A percentile compares a stretch with the other conserved stretches of the same genome.
These are phyloP conservation scores for Cyberlindnera galapagoensis DNA, from an alignment of 805 yeast species.

Conservation along the genomic window DNA sequence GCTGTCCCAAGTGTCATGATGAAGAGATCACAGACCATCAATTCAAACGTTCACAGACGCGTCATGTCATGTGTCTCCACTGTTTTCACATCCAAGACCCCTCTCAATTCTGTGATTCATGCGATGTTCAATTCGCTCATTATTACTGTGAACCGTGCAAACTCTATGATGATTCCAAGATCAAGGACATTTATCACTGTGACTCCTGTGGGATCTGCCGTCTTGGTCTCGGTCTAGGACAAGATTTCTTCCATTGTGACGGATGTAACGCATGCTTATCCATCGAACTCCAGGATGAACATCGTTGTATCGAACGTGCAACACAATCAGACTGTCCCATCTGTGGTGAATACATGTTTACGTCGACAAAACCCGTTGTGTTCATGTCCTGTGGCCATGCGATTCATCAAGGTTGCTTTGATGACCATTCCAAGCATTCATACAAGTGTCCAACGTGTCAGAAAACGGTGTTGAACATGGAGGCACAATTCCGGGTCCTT, in stretches of 20 bases:
- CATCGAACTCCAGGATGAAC: slow-evolving; percentile 68
- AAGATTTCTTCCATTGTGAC: slow-evolving; percentile 88
- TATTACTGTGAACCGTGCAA: slow-evolving; percentile 77
- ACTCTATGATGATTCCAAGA: slow-evolving; percentile 74
- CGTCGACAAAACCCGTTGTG: slow-evolving; percentile 74
- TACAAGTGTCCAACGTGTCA: slow-evolving; percentile 92
- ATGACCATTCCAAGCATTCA: slow-evolving; percentile 72
- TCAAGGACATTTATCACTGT: slow-evolving; percentile 85
- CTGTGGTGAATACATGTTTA: slow-evolving; percentile 86
- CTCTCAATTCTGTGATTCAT: slow-evolving; percentile 56
- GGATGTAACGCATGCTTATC: slow-evolving; percentile 86
- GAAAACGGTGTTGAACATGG: slow-evolving; percentile 80
- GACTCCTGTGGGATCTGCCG: slow-evolving; percentile 91
- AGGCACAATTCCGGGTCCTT: slow-evolving; percentile 76
- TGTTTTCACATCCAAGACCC: slow-evolving; percentile 77
- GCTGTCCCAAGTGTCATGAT: slow-evolving; percentile 87
- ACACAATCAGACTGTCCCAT: slow-evolving; percentile 92
- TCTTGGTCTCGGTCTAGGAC: slow-evolving; percentile 79
- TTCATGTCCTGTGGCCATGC: slow-evolving; percentile 95
- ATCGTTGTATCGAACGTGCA: slow-evolving; percentile 78
- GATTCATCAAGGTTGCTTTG: slow-evolving; percentile 80
- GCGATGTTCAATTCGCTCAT: slow-evolving; percentile 60
- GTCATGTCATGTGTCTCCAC: slow-evolving; percentile 72
- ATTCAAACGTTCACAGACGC: slow-evolving; percentile 52
- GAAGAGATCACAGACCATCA: slow-evolving; percentile 46